Base-by-base conservation (phyloP, 345 rosid genomes). In the Erysimum cheiranthoides region DNA sequence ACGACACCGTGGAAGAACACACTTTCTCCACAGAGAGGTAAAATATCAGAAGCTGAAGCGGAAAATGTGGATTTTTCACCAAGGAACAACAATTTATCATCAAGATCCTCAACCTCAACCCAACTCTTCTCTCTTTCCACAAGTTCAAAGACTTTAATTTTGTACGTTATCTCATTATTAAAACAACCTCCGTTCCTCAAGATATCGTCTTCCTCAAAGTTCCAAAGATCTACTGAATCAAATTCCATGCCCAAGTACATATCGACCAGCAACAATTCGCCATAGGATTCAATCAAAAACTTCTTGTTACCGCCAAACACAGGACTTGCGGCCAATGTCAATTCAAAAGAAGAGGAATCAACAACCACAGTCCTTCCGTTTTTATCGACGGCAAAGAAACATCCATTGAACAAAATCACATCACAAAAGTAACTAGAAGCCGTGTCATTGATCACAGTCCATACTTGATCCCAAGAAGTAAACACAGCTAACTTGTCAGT, bases 251-350 rank as follows among this genome's bases (percentile, higher is more conserved):
- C 84, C 83, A 89, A 82, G 73, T 88, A 89, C 90, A 83, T 89
- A 85, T 90, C 98, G 2, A 91, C 90, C 80, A 95, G 56, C 85
- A 95, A 80, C 68, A 93, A 76, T 25, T 86, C 88, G 10, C 90
- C 93, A 27, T 71, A 62, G 10, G 97, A 93, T 68, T 95, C 92
- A 47, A 95, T 86, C 84, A 95, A 75, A 80, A 81, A 88, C 89
- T 92, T 95, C 89, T 89, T 90, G 56, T 92, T 94, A 39, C 97
- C 98, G 10, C 96, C 98, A 77, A 84, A 88, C 50, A 89, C 84
- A 36, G 96, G 84, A 30, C 38, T 59, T 0, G 83, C 93, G 72
- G 58, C 78, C 70, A 82, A 64, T 4, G 51, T 76, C 59, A 82
- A 50, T 9, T 67, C 59, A 27, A 81, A 45, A 68, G 78, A 73